A percentile compares a stretch with the other conserved stretches of the same genome.
Evolutionary conservation across 2,329 filamentous ascomycete species (phyloP).

Genomic region (Tricladium varicosporioides): DNA sequence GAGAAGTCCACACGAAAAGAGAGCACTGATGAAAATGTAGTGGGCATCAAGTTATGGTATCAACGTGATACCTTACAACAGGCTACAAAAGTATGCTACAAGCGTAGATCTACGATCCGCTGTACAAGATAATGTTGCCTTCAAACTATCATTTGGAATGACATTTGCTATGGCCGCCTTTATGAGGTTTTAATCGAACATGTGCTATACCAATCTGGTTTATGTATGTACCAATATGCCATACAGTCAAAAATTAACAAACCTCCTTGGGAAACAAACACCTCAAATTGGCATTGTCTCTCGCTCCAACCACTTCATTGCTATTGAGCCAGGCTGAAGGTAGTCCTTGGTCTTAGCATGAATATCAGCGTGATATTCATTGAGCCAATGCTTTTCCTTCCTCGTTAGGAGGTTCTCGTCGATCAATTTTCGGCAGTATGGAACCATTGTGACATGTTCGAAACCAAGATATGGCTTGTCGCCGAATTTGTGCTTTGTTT

Average conservation of each 20-base stretch:
- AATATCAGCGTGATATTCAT: conserved; percentile 79
- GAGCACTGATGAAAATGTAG: conserved; percentile 30
- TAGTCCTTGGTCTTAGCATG: conserved; percentile 75
- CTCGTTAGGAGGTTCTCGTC: conserved; percentile 69
- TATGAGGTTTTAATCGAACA: conserved; percentile 46
- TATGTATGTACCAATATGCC: neutral
- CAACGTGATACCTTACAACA: conserved; percentile 38
- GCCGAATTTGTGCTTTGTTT: conserved; percentile 84
- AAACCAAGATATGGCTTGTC: conserved; percentile 95
- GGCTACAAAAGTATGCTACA: conserved; percentile 48
- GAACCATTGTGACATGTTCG: conserved; percentile 96
- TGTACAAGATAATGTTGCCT: conserved; percentile 37
- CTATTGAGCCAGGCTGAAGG: conserved; percentile 71
- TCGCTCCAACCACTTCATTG: conserved; percentile 77
- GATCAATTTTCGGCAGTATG: conserved; percentile 87
- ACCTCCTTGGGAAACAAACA: neutral
- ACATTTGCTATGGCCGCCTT: conserved; percentile 72
- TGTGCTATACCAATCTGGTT: conserved; percentile 5
- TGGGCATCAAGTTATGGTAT: conserved; percentile 50
- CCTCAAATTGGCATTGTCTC: conserved; percentile 66
- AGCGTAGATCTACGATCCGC: conserved; percentile 45
- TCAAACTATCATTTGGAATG: conserved; percentile 59
- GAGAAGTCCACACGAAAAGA: neutral
- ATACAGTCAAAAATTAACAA: neutral
- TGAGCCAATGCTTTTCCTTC: conserved; percentile 81